These are phyloP conservation scores for Rubus idaeus DNA, from an alignment of 306 rosid species.

Conservation along the genomic window DNA sequence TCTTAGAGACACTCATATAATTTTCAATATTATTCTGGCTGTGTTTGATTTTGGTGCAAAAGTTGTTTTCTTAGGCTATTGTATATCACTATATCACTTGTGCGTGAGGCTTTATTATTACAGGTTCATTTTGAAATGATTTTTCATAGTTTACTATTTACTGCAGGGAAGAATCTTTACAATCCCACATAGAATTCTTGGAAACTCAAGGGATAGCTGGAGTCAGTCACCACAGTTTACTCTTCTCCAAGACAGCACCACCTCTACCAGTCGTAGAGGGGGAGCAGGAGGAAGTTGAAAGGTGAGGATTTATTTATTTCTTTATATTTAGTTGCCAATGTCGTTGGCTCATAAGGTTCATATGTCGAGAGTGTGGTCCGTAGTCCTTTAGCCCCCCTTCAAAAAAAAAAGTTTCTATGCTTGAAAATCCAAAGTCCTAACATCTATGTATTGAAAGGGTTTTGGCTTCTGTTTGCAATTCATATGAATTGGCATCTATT, in stretches of 20 bases:
- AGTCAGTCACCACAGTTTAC: conserved; percentile 91
- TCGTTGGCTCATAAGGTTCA: too few species aligned
- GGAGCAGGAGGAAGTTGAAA: conserved; percentile 49
- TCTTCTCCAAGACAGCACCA: conserved; percentile 80
- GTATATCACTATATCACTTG: not conserved
- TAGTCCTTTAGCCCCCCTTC: too few species aligned
- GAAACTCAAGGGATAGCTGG: conserved; percentile 81
- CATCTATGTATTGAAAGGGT: too few species aligned
- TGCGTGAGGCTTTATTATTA: not conserved
- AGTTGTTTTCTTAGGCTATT: not conserved
- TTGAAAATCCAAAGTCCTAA: too few species aligned
- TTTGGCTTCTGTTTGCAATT: too few species aligned
- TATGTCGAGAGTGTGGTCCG: too few species aligned
- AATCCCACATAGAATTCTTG: conserved; percentile 62
- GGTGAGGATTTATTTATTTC: conserved; percentile 41
- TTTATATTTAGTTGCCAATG: not conserved
- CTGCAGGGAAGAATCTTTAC: conserved; percentile 57
- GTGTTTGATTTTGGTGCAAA: not conserved
- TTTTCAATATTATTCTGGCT: conserved; percentile 1
- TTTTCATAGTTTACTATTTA: conserved; percentile 9
- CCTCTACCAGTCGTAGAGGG: conserved; percentile 51
- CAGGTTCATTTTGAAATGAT: not conserved
- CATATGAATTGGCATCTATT: too few species aligned
- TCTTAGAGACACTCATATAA: not conserved
- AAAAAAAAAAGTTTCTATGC: too few species aligned